Evolutionary conservation across 202 grass and related monocot species (phyloP).

Genomic region (Eragrostis tef): DNA sequence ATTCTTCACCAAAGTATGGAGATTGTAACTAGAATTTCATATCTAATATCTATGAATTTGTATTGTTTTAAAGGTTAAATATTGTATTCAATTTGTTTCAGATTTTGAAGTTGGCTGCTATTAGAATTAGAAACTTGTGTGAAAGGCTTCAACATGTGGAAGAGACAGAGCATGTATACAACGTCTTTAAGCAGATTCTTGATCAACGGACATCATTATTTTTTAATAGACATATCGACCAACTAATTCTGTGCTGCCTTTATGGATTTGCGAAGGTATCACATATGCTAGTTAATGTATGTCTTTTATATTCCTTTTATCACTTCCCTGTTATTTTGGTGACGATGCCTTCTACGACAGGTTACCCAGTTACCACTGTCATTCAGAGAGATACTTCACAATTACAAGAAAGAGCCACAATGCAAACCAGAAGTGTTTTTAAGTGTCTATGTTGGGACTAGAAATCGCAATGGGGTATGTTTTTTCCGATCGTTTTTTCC

Average conservation of each 20-base stretch:
- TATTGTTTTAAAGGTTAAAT: slow-evolving; percentile 34
- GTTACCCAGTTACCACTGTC: slow-evolving; percentile 62
- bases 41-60: slow-evolving; percentile 37
- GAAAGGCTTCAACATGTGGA: slow-evolving; percentile 75
- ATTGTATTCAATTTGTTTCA: slow-evolving; percentile 48
- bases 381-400: slow-evolving; percentile 78
- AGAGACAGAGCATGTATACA: slow-evolving; percentile 72
- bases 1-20: slow-evolving; percentile 79
- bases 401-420: slow-evolving; percentile 84
- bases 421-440: slow-evolving; percentile 81
- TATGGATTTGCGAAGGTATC: slow-evolving; percentile 93
- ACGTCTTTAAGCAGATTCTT: slow-evolving; percentile 79
- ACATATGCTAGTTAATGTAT: slow-evolving; percentile 42
- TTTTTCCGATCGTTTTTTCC: slow-evolving; percentile 39
- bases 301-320: neutral
- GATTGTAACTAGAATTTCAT: slow-evolving; percentile 35
- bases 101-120: slow-evolving; percentile 92
- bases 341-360: slow-evolving; percentile 56
- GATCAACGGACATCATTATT: slow-evolving; percentile 74
- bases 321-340: slow-evolving; percentile 42
- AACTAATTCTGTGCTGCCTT: slow-evolving; percentile 89
- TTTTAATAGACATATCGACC: slow-evolving; percentile 92
- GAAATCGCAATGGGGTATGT: slow-evolving; percentile 63
- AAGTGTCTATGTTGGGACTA: slow-evolving; percentile 64
- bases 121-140: slow-evolving; percentile 89